Conservation (phyloP, 1,284 basidiomycete genomes). For the Lignosus rhinocerotis region DNA sequence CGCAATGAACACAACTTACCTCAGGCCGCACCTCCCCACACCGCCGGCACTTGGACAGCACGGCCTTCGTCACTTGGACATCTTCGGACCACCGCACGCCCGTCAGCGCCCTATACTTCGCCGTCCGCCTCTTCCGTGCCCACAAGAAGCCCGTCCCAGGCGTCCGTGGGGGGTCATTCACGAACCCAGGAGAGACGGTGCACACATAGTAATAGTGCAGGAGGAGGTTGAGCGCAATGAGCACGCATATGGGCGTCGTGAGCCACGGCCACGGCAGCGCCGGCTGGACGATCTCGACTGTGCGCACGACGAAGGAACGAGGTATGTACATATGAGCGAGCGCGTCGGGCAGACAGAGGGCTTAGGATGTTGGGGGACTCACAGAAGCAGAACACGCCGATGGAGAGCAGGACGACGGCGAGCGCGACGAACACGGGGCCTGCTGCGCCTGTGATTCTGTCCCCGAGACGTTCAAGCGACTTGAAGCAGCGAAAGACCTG, state of each 20-base stretch:
- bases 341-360: background rate
- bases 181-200: conserved; percentile 75
- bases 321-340: background rate
- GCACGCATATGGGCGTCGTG: conserved; percentile 64
- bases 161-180: conserved; percentile 48
- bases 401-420: conserved; percentile 70
- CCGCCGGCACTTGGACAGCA: conserved; percentile 62
- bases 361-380: conserved; percentile 13
- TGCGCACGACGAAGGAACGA: background rate
- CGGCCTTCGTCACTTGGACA: conserved; percentile 52
- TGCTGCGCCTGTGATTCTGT: conserved; percentile 84
- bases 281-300: conserved; percentile 77
- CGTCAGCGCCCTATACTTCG: conserved; percentile 31
- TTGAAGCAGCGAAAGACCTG: conserved; percentile 86
- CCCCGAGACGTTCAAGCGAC: conserved; percentile 73
- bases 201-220: conserved; percentile 86
- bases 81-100: conserved; percentile 44
- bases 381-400: conserved; percentile 84
- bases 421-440: conserved; percentile 87
- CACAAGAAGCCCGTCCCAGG: conserved; percentile 50
- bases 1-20: conserved; percentile 47
- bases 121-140: conserved; percentile 44
- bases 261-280: conserved; percentile 53
- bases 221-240: conserved; percentile 79
- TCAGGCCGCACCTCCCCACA: conserved; percentile 79